Conservation (phyloP, 164 flowering plant species). For the Aristolochia fimbriata region DNA sequence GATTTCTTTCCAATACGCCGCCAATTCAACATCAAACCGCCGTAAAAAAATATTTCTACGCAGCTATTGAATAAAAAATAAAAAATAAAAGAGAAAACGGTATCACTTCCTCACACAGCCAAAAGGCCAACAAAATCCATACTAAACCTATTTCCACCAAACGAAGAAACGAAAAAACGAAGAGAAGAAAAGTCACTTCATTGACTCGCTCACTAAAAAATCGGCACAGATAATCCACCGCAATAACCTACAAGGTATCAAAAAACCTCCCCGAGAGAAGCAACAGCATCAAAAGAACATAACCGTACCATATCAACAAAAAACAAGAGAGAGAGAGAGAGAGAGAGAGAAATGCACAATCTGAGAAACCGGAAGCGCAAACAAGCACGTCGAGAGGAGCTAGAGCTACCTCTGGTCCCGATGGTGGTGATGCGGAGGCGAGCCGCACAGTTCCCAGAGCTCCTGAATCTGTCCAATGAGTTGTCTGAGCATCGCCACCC, state of each 20-base stretch:
- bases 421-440: constrained; percentile 21
- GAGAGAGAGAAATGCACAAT: not conserved
- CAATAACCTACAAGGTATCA: not conserved
- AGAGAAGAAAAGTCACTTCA: no score
- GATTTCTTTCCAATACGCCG: no score
- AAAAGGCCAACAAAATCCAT: no score
- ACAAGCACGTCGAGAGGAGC: not conserved
- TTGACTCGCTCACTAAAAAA: no score
- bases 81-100: no score
- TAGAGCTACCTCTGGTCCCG: constrained; percentile 7
- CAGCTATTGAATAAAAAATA: no score
- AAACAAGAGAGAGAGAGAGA: not conserved
- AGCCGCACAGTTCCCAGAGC: constrained; percentile 48
- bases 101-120: no score
- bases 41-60: no score
- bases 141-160: no score
- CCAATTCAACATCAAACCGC: no score
- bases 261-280: not conserved
- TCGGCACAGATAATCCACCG: not conserved
- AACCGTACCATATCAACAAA: not conserved
- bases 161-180: no score
- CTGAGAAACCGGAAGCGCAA: not conserved
- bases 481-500: constrained; percentile 69
- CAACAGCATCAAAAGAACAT: not conserved
- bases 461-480: constrained; percentile 76